Base-by-base conservation (phyloP, 139 green algal genomes). In the Chlamydomonas schloesseri region DNA sequence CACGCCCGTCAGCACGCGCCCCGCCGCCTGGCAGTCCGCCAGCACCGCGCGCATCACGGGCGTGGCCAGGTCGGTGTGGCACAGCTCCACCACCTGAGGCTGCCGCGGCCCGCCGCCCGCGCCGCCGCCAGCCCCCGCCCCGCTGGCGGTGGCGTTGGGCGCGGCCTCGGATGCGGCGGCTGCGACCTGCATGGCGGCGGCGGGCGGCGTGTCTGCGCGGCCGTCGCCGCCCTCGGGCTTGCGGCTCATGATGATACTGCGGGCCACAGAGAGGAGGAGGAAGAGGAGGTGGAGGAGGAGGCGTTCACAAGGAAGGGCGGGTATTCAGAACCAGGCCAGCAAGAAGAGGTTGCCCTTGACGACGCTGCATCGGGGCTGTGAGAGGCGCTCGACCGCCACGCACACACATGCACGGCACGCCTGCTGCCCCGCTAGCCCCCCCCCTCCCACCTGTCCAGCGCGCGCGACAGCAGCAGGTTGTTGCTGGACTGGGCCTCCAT, bases 1-100 rank as follows among this genome's bases (percentile, higher is more conserved):
- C 79, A 85, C 62, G n/a, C 79, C 79, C 79, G 79, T 31, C 79
- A 76, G 20, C 68, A 85, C 79, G 17, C 79, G 79, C 5, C 79
- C 79, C n/a, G 55, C 50, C 28, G 46, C 47, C 79, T 57, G 31
- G 47, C 62, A 76, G 79, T 68, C 67, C 21, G 31, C 18, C 64
- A 85, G 65, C 67, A 76, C 79, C 10, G 79, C 65, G 4, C 50
- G 64, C 79, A 85, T 76, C n/a, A 47, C 65, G 21, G 65, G 65
- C 1, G 65, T 85, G 34, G 46, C 50, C 34, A 76, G 65, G 68
- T 76, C 67, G 20, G 65, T 65, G 47, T 53, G n/a, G 77, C 64
- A 55, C 31, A 85, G 65, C 79, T 85, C 79, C 31, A 85, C 79
- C 46, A 85, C 65, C 79, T 85, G 79, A 50, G 42, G 42, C 42